Base-by-base conservation (phyloP, 495 filamentous ascomycete species). In the Echria macrotheca region DNA sequence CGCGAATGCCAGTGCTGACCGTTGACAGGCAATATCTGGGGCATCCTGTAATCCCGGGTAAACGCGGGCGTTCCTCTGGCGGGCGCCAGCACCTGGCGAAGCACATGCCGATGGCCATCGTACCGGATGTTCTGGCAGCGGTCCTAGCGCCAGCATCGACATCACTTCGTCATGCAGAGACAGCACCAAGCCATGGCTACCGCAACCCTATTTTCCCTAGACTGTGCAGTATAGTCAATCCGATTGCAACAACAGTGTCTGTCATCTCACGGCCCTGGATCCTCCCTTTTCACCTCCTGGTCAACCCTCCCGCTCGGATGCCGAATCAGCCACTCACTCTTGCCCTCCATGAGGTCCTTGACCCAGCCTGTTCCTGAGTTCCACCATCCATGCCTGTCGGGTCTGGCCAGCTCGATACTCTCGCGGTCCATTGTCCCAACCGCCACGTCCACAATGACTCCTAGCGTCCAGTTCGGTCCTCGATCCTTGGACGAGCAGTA, bases 321-420 rank as follows among this genome's bases (percentile, higher is more conserved):
- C 72, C 73, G 14, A 48, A 73, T 50, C 23, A 65, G 71, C 56
- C 71, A 77, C 17, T 66, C 69, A 42, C 75, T 66, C n/a, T 58
- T 48, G 23, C 59, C 56, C 12, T 55, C 53, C 14, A 23, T 36
- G 6, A 42, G 11, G 8, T 19, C 38, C 33, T 37, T 37, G 33
- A 37, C 14, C 33, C 33, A 37, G 7, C 14, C 33, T 5, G 14
- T 37, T 21, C 38, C 15, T 7, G 6, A 19, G 7, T 42, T 21
- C 22, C 39, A 42, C 22, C 38, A 41, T 15, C 14, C 19, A 41
- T 19, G 19, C 38, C 38, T 4, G 3, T 37, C 33, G 5, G 33
- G 33, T 21, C 39, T 42, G 7, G 10, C 39, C 19, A 8, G 2
- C 19, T 4, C 39, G 11, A 24, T 5, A 25, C 39, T 5, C 39